phyloP scores from a whole-genome alignment of 1,139 yeast genomes.

The Zygoascus meyerae region DNA sequence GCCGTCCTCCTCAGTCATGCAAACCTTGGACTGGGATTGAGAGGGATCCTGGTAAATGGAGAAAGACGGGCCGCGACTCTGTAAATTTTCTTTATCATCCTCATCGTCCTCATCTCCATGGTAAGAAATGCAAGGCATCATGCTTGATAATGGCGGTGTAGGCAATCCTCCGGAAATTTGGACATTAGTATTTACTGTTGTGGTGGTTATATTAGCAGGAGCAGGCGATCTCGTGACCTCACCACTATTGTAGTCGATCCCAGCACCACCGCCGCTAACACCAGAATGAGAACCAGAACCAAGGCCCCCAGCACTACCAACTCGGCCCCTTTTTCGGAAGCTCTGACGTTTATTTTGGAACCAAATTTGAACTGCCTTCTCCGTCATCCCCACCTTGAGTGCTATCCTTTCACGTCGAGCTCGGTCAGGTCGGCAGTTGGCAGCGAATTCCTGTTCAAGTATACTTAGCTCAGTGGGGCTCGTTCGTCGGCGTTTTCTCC shows the following conservation, averaged over 20 bases:
- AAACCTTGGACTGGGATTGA: background rate
- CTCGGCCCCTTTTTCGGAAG: conserved; percentile 46
- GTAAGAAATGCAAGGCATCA: background rate
- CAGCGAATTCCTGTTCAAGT: conserved; percentile 68
- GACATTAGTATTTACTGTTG: conserved; percentile 1
- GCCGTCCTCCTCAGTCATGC: conserved; percentile 11
- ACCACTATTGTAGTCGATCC: background rate
- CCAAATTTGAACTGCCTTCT: conserved; percentile 97
- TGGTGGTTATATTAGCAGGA: background rate
- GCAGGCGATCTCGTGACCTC: background rate
- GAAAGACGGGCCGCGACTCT: background rate
- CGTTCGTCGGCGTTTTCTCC: conserved; percentile 93
- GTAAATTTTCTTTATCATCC: too few relatives aligned
- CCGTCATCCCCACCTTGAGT: conserved; percentile 78
- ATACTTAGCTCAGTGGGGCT: conserved; percentile 79
- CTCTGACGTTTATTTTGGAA: conserved; percentile 93
- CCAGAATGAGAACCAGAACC: too few relatives aligned
- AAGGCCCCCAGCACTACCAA: background rate
- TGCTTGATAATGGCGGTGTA: background rate
- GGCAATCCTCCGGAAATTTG: conserved; percentile 1
- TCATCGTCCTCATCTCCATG: too few relatives aligned
- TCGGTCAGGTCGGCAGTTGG: conserved; percentile 78
- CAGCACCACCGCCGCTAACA: background rate
- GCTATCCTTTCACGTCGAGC: conserved; percentile 72
- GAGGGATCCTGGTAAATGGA: background rate